Base-by-base conservation (phyloP, 495 filamentous ascomycete species). In the Astrothelium subdiscretum region DNA sequence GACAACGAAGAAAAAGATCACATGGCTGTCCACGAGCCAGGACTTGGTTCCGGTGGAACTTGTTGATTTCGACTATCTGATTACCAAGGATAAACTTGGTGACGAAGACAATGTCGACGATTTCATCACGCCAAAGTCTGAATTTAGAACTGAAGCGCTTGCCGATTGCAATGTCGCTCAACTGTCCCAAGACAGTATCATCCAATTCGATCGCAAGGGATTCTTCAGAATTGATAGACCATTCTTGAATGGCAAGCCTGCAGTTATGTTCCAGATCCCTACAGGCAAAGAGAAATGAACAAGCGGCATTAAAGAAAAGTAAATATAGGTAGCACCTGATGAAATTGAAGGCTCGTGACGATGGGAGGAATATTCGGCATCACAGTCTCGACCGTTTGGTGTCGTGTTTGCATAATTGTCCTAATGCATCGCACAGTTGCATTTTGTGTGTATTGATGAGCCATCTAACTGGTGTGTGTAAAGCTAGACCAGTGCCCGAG, bases 1-100 rank as follows among this genome's bases (percentile, higher is more conserved):
- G 79, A 83, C 85, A 73, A 96, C 91, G n/a, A 84, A 90, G 70
- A 95, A 96, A 82, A 96, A 96, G 79, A 80, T 96, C 31, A 96
- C 92, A 2, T 96, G 91, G 91, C 79, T 96, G 38, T 85, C 89
- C 0, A 79, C 78, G 2, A 81, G 90, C 43, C 88, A 92, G 76
- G 82, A 86, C 24, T 77, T 94, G 8, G 80, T 95, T 32, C 84
- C 87, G 0, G 86, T 94, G 24, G 88, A 95, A 72, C 79, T 96
- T 3, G 89, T 90, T 66, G 90, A 95, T 64, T 97, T 96, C 69
- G 92, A 95, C 72, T 88, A 90, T 74, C 81, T 97, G 43, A 86
- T 96, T 66, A 96, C 87, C 61, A 96, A 96, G 81, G 91, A 96
- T 66, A 86, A 89, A 62, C 79, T 96, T 38, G 82, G 85, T 69